phyloP scores from a whole-genome alignment of 2,329 filamentous ascomycete genomes.

The Akanthomyces uredinophilus region DNA sequence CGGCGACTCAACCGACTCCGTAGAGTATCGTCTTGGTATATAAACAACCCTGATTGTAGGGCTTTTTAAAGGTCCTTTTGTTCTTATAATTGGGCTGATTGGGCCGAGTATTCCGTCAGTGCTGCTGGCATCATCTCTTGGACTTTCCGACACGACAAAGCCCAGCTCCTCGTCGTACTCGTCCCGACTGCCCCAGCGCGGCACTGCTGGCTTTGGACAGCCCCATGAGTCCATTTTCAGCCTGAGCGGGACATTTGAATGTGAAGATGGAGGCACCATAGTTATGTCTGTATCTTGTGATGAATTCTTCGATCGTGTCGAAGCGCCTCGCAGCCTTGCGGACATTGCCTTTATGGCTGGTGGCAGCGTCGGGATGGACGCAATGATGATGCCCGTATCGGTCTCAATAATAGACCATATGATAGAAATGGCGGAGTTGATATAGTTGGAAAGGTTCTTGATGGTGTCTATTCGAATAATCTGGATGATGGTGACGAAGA shows the following conservation, averaged over 20 bases:
- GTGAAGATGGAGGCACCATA: background rate
- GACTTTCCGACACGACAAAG: background rate
- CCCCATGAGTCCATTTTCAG: background rate
- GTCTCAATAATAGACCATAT: constrained; percentile 43
- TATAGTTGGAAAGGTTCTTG: constrained; percentile 36
- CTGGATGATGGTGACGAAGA: constrained; percentile 47
- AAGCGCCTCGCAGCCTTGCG: background rate
- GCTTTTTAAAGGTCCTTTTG: background rate
- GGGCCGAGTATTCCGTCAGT: background rate
- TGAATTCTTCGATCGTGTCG: background rate
- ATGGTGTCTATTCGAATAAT: constrained; percentile 48
- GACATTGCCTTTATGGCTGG: constrained; percentile 29
- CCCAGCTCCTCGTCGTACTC: background rate
- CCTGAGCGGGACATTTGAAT: background rate
- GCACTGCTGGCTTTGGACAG: background rate
- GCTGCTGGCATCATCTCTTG: background rate
- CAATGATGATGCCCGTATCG: constrained; percentile 38
- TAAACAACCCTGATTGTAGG: background rate
- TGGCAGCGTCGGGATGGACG: constrained; percentile 38
- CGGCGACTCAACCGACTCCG: background rate
- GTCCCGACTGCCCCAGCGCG: background rate
- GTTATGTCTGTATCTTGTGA: background rate
- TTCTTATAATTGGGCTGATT: background rate
- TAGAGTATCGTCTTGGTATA: background rate
- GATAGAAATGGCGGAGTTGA: constrained; percentile 38